Evolutionary conservation across 1,284 basidiomycete genomes (phyloP).

Genomic region (Entoloma clypeatum): DNA sequence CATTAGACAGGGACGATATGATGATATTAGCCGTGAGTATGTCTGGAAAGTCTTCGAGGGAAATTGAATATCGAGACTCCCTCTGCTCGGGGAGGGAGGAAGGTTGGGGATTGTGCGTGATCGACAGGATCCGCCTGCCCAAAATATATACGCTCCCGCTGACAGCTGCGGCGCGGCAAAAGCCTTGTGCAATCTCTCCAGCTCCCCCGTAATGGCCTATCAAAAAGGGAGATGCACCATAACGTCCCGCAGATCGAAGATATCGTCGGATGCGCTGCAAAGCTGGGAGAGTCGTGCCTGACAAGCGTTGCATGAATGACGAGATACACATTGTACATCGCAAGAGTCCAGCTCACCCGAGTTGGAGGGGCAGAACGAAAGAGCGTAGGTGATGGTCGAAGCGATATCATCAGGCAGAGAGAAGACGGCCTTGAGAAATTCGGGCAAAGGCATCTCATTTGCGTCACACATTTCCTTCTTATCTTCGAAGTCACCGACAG

Average conservation of each 20-base stretch:
- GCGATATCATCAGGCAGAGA: constrained; percentile 56
- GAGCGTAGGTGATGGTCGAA: constrained; percentile 64
- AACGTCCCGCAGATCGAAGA: constrained; percentile 79
- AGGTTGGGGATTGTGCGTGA: constrained; percentile 26
- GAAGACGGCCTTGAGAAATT: constrained; percentile 64
- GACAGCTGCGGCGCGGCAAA: constrained; percentile 87
- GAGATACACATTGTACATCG: neutral
- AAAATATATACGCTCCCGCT: constrained; percentile 84
- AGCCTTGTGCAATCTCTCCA: constrained; percentile 91
- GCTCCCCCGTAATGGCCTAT: constrained; percentile 93
- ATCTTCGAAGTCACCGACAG: constrained; percentile 69
- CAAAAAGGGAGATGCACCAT: constrained; percentile 88
- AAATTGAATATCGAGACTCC: constrained; percentile 21
- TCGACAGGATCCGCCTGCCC: constrained; percentile 50
- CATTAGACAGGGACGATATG: constrained; percentile 28
- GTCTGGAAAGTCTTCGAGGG: constrained; percentile 59
- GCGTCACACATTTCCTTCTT: constrained; percentile 59
- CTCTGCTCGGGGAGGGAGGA: constrained; percentile 13
- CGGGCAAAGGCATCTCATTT: constrained; percentile 50
- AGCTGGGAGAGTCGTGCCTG: constrained; percentile 64
- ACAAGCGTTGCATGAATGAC: constrained; percentile 1
- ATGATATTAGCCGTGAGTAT: constrained; percentile 45
- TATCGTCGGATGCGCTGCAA: constrained; percentile 69
- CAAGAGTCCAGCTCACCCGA: constrained; percentile 41
- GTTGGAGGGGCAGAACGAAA: constrained; percentile 60